Conservation (phyloP, 306 rosid genomes). For the Malus sylvestris region DNA sequence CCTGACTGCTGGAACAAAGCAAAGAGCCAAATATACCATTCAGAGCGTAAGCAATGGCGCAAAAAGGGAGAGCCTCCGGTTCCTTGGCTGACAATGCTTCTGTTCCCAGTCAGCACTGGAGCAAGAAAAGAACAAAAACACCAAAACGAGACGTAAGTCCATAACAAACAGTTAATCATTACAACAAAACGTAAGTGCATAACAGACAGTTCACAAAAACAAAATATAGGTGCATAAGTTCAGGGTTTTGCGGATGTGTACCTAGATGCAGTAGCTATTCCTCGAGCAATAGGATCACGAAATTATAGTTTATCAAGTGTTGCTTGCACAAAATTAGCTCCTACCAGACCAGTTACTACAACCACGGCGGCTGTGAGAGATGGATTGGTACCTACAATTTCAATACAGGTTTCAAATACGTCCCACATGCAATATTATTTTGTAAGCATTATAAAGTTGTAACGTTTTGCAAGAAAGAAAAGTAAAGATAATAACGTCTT, state of each 20-base stretch:
- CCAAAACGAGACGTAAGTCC: neutral
- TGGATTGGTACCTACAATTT: slow-evolving; percentile 65
- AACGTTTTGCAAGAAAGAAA: neutral
- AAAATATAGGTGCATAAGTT: too few species aligned
- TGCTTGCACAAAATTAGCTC: slow-evolving; percentile 92
- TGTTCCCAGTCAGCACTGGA: slow-evolving; percentile 85
- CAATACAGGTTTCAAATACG: neutral
- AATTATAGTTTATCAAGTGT: slow-evolving; percentile 67
- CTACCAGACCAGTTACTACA: slow-evolving; percentile 87
- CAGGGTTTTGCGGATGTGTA: slow-evolving; percentile 13
- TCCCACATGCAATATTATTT: neutral
- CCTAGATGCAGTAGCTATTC: slow-evolving; percentile 99
- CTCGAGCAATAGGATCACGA: slow-evolving; percentile 89
- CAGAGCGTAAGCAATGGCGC: slow-evolving; percentile 87
- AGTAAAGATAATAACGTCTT: neutral
- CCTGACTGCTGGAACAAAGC: slow-evolving; percentile 78
- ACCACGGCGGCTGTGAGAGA: slow-evolving; percentile 90
- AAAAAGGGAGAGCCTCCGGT: slow-evolving; percentile 97
- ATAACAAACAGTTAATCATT: too few species aligned
- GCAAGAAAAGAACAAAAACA: neutral
- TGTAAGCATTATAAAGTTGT: neutral
- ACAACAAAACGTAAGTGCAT: too few species aligned
- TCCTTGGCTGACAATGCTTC: slow-evolving; percentile 95
- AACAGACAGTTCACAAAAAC: too few species aligned
- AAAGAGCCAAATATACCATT: slow-evolving; percentile 89